These are phyloP conservation scores for Porcisia hertigi DNA, from an alignment of 208 protist species.

Conservation along the genomic window DNA sequence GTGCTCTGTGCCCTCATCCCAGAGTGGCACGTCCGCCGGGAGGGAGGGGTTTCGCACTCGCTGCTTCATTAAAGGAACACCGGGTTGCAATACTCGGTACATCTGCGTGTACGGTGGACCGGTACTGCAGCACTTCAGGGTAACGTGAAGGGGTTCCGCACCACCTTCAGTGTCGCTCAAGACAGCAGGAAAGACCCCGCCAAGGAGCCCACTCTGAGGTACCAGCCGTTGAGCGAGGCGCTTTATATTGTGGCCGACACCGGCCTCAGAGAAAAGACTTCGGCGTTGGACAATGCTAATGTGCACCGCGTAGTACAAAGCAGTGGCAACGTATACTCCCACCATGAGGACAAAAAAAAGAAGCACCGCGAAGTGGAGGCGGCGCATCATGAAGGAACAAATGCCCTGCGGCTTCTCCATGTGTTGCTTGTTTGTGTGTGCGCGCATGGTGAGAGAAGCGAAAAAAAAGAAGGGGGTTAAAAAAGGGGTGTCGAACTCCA, in stretches of 20 bases:
- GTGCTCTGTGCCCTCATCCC: constrained; percentile 1
- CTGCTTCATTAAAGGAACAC: constrained; percentile 10
- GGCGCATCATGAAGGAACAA: constrained; percentile 17
- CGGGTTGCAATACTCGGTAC: constrained; percentile 13
- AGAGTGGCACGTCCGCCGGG: constrained; percentile 16
- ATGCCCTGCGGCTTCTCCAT: constrained; percentile 1
- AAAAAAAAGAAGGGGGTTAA: neutral
- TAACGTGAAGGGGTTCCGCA: neutral
- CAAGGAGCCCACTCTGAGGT: neutral
- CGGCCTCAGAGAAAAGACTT: neutral
- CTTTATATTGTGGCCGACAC: neutral
- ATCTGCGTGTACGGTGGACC: neutral
- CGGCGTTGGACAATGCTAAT: constrained; percentile 19
- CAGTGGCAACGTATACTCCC: constrained; percentile 9
- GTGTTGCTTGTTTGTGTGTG: neutral
- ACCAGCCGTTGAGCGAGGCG: neutral
- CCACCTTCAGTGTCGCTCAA: neutral
- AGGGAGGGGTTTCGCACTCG: constrained; percentile 28
- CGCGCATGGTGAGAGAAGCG: neutral
- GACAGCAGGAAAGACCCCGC: neutral
- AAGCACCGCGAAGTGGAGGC: constrained; percentile 8
- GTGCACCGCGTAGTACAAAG: constrained; percentile 31
- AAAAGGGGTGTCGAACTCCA: no score
- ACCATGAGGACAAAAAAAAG: constrained; percentile 15
- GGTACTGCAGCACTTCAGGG: neutral